Base-by-base conservation (phyloP, 2,329 filamentous ascomycete genomes). In the Albophoma yamanashiensis region DNA sequence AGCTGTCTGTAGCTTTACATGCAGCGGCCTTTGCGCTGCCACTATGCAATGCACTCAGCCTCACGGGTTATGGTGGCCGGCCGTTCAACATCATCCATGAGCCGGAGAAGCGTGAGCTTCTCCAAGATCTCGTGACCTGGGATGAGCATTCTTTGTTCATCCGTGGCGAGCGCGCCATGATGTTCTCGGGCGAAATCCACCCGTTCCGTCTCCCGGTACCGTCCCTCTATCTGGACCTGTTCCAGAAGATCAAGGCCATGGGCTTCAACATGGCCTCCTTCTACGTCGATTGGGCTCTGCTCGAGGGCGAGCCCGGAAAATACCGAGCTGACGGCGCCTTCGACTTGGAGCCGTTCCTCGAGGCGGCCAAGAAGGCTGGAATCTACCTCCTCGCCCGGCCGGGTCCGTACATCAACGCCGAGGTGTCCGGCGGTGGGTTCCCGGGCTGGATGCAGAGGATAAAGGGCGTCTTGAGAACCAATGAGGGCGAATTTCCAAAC, bases 261-360 rank as follows among this genome's bases (percentile, higher is more conserved):
- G 91, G 91, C 0, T 92, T 91, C 74, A 93, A 89, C 66, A 82
- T 84, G 53, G 87, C 92, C 1, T 91, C 88, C 0, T 91, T 92
- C 71, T 93, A 93, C 67, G 79, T 87, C 8, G 82, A 92, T 66
- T 95, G 89, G 91, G 88, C 87, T 3, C 75, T 93, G 2, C 71
- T 91, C 0, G 90, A 94, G 70, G 89, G 88, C 2, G 86, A 87
- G 61, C 85, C 79, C 0, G 90, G 89, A 1, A 76, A 84, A 4
- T 92, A 91, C 67, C 78, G 77, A 11, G 87, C 85, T 0, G 84
- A 90, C 2, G 90, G 89, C 0, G 79, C 92, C 20, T 90, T 92
- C 66, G 85, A 82, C 17, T 76, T 89, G 4, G 82, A 90, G 64
- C 85, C 86, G 0, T 92, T 94, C 73, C 92, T 92, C 65, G 84